Conservation (phyloP, 2,329 filamentous ascomycete species). For the Aspergillus ochraceus region DNA sequence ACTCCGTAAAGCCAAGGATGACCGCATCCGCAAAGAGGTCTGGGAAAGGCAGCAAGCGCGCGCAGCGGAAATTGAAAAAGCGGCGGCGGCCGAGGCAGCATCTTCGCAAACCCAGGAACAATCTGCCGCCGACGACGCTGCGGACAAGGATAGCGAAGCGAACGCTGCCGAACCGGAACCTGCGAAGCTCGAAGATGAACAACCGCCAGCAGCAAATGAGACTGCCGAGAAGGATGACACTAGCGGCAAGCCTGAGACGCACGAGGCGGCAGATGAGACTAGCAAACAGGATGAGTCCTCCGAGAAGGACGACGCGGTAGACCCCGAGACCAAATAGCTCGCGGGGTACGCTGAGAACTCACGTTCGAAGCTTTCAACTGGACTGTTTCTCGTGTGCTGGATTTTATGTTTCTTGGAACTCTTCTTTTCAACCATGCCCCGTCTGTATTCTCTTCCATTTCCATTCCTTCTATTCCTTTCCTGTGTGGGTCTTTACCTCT, state of each 20-base stretch:
- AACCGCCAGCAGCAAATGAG: neutral
- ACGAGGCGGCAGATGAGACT: neutral
- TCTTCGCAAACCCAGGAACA: slow-evolving; percentile 19
- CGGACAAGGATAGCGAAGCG: slow-evolving; percentile 9
- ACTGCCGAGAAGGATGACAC: neutral
- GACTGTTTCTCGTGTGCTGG: neutral
- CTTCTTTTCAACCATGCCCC: neutral
- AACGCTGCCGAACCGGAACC: slow-evolving; percentile 3
- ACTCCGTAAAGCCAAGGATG: slow-evolving; percentile 79
- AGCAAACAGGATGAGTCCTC: neutral
- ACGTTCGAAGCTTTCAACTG: neutral
- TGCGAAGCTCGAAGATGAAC: neutral
- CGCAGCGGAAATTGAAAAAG: slow-evolving; percentile 50
- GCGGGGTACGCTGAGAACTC: neutral
- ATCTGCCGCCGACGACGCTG: neutral
- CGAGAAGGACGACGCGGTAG: neutral
- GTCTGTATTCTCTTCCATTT: neutral
- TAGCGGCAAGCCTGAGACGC: neutral
- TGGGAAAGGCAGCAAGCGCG: slow-evolving; percentile 55
- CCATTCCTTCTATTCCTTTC: neutral
- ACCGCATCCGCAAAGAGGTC: slow-evolving; percentile 76
- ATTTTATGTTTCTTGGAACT: neutral
- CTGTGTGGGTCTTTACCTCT: neutral
- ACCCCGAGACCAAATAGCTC: neutral
- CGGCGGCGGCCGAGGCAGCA: slow-evolving; percentile 27